phyloP scores from a whole-genome alignment of 1,284 basidiomycete genomes.

The Moesziomyces sp. region DNA sequence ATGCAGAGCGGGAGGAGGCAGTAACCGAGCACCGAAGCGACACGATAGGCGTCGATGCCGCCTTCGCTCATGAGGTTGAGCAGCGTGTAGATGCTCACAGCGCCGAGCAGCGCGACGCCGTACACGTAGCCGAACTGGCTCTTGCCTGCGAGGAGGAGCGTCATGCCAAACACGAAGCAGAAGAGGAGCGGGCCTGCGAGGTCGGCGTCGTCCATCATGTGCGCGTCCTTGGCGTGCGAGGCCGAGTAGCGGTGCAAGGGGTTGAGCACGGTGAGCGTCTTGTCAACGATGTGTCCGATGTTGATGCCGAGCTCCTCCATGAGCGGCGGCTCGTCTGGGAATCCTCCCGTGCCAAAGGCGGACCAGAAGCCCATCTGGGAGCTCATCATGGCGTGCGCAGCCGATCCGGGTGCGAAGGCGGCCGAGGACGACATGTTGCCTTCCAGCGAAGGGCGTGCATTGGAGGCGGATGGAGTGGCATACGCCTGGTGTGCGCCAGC shows the following conservation, averaged over 20 bases:
- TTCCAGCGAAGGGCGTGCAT: conserved; percentile 51
- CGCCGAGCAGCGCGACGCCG: conserved; percentile 93
- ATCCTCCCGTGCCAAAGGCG: conserved; percentile 66
- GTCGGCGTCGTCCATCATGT: conserved; percentile 99
- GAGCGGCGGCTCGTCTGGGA: conserved; percentile 65
- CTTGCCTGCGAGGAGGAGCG: conserved; percentile 83
- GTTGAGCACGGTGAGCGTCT: conserved; percentile 94
- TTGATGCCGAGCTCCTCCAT: conserved; percentile 90
- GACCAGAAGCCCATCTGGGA: conserved; percentile 62
- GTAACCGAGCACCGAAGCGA: conserved; percentile 94
- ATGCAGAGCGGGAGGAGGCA: conserved; percentile 97
- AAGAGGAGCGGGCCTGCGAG: conserved; percentile 95
- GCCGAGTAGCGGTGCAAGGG: conserved; percentile 79
- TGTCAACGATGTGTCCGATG: conserved; percentile 91
- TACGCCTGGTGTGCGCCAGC: conserved; percentile 31
- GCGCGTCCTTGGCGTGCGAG: conserved; percentile 74
- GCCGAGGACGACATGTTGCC: conserved; percentile 58
- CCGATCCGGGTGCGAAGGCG: conserved; percentile 38
- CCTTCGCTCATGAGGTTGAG: conserved; percentile 97
- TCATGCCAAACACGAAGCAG: conserved; percentile 77
- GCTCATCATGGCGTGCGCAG: conserved; percentile 53
- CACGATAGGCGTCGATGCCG: conserved; percentile 95
- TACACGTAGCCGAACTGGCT: conserved; percentile 99
- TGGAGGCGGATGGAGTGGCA: conserved; percentile 24
- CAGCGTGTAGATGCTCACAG: conserved; percentile 91